phyloP scores from a whole-genome alignment of 306 rosid species.

The Comarum palustre region DNA sequence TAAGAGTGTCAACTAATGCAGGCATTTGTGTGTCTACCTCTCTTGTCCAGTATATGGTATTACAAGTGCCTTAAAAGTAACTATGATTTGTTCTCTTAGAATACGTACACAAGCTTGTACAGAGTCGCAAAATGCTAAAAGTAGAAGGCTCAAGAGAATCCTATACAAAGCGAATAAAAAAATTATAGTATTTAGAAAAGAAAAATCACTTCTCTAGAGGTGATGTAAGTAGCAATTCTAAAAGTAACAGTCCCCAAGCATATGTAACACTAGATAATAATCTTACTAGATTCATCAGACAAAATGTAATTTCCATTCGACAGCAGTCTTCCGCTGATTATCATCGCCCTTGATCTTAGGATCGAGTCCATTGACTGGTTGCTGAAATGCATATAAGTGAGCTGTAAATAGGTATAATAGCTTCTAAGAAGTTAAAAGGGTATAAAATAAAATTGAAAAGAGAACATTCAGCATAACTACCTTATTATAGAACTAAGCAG shows the following conservation, averaged over 20 bases:
- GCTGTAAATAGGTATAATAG: neutral
- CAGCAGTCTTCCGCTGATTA: conserved; percentile 80
- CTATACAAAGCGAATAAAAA: neutral
- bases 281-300: conserved; percentile 69
- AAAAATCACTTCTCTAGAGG: neutral
- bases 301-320: conserved; percentile 53
- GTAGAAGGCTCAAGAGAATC: neutral
- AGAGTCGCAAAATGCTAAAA: neutral
- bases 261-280: neutral
- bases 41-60: neutral
- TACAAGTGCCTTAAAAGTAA: neutral
- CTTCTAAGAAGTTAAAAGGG: no score
- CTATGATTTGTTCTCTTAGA: neutral
- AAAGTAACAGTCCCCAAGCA: neutral
- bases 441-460: no score
- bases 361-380: conserved; percentile 51
- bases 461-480: conserved; percentile 25
- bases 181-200: neutral
- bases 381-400: conserved; percentile 37
- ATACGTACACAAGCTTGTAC: neutral
- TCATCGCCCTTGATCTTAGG: conserved; percentile 75
- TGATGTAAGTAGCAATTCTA: neutral
- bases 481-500: conserved; percentile 71
- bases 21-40: neutral
- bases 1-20: neutral